Evolutionary conservation across 257 asterid genomes (phyloP).

Genomic region (Plantago ovata): DNA sequence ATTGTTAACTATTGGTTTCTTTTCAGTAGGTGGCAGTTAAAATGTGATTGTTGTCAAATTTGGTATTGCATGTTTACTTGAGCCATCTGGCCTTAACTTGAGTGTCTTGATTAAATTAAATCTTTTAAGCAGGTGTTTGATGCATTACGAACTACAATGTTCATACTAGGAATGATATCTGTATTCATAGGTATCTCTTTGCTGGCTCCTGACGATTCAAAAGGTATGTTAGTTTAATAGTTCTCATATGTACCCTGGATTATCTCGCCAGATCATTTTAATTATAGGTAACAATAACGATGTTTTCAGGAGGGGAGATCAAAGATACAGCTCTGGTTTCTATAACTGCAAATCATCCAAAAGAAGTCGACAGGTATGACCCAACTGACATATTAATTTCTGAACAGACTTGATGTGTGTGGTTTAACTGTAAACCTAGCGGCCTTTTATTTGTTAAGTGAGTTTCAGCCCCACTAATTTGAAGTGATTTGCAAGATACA

Average conservation of each 20-base stretch:
- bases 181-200: slow-evolving; percentile 94
- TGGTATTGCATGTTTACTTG: no score
- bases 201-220: slow-evolving; percentile 92
- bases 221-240: slow-evolving; percentile 47
- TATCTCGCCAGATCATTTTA: not conserved
- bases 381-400: slow-evolving; percentile 6
- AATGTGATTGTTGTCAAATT: no score
- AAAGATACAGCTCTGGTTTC: slow-evolving; percentile 60
- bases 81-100: not conserved
- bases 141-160: slow-evolving; percentile 85
- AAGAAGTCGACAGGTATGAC: slow-evolving; percentile 66
- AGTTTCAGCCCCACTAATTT: slow-evolving; percentile 12
- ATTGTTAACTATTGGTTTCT: no score
- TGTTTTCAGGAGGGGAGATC: slow-evolving; percentile 59
- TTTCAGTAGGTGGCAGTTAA: no score
- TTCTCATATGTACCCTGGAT: not conserved
- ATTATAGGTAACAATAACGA: not conserved
- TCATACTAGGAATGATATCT: slow-evolving; percentile 81
- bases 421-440: not conserved
- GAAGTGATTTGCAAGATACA: slow-evolving; percentile 24
- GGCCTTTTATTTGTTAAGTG: not conserved
- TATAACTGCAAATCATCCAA: slow-evolving; percentile 40
- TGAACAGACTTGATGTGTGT: not conserved
- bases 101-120: slow-evolving; percentile 7
- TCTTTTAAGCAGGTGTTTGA: slow-evolving; percentile 68